Evolutionary conservation across 371 early-diverging fungal species (phyloP).

Genomic region (Actinomortierella ambigua): DNA sequence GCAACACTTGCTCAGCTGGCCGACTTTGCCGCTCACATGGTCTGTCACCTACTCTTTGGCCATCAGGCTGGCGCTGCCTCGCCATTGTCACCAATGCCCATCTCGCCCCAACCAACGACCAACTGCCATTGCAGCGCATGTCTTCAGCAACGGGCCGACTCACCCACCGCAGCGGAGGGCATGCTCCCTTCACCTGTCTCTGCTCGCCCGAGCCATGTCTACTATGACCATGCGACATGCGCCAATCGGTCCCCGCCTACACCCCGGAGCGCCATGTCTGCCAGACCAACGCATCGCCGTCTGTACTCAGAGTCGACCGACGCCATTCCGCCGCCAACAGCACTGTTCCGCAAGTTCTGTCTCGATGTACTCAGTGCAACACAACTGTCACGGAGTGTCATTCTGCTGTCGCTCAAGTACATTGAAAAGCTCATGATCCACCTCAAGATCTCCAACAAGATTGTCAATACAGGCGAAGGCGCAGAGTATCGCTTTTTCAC

Average conservation of each 20-base stretch:
- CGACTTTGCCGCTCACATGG: constrained; percentile 66
- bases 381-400: constrained; percentile 60
- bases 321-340: constrained; percentile 36
- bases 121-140: too few species aligned
- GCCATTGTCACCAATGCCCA: constrained; percentile 21
- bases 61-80: constrained; percentile 52
- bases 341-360: constrained; percentile 43
- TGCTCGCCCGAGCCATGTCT: too few species aligned
- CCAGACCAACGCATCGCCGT: constrained; percentile 20
- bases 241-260: too few species aligned
- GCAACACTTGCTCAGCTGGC: constrained; percentile 52
- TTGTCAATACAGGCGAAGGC: constrained; percentile 59
- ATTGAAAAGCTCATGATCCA: constrained; percentile 57
- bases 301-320: constrained; percentile 22
- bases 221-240: too few species aligned
- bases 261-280: too few species aligned
- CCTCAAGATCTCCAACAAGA: constrained; percentile 54
- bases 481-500: constrained; percentile 78
- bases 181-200: too few species aligned
- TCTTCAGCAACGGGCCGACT: too few species aligned
- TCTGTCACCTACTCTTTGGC: constrained; percentile 50
- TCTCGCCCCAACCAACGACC: constrained; percentile 13
- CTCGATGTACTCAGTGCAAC: constrained; percentile 56
- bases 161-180: too few species aligned
- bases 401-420: constrained; percentile 65